phyloP scores from a whole-genome alignment of 139 green algal genomes.

The Tetradesmus lagerheimii region DNA sequence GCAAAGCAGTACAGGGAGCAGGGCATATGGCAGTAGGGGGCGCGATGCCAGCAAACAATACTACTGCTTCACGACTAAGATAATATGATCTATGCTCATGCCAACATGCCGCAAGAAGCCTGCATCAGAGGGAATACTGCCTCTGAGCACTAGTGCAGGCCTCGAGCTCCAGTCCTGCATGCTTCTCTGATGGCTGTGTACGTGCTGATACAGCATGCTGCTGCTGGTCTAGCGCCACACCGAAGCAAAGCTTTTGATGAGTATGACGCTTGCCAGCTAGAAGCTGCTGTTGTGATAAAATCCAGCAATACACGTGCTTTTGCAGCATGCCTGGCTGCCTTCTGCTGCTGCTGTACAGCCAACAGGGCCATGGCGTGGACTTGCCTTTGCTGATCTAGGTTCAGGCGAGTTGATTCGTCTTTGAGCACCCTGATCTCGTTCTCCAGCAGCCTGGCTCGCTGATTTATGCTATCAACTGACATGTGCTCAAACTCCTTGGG shows the following conservation, averaged over 20 bases:
- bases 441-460: conserved; percentile 90
- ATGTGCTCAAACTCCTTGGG: conserved; percentile 93
- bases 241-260: too few species aligned
- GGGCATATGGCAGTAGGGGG: too few species aligned
- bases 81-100: too few species aligned
- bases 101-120: too few species aligned
- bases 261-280: neutral
- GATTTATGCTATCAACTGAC: conserved; percentile 88
- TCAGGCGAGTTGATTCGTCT: conserved; percentile 92
- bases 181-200: neutral
- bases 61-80: too few species aligned
- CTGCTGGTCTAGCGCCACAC: too few species aligned
- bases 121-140: too few species aligned
- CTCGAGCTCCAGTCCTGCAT: neutral
- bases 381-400: conserved; percentile 78
- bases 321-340: neutral
- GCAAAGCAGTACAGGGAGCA: too few species aligned
- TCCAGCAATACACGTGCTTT: neutral
- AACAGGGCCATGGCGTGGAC: neutral
- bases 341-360: neutral
- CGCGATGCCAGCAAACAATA: too few species aligned
- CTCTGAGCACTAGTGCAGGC: neutral
- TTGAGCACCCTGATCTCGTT: conserved; percentile 98
- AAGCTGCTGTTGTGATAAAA: neutral
- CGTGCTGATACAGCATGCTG: neutral